Base-by-base conservation (phyloP, 768 basidiomycete species). In the Phanerodontia chrysosporium region DNA sequence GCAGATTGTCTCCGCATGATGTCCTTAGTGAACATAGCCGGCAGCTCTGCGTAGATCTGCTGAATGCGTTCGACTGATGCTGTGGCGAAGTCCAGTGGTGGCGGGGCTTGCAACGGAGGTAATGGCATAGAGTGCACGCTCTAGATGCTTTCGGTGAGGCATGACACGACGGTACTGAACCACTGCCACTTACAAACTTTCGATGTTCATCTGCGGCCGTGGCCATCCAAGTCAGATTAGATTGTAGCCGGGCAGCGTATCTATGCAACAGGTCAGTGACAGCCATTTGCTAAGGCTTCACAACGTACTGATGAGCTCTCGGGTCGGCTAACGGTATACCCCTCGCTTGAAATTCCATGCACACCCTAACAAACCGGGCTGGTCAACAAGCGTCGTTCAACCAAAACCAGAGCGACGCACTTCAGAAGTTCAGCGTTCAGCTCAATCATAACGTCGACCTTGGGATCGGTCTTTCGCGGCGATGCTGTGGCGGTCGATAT, bases 191-290 rank as follows among this genome's bases (percentile, higher is more conserved):
- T 48, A 59, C 58, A 29, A 35, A 49, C 54, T 53, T 59, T 2
- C 58, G 51, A 27, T 32, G 28, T 22, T 39, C 28, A 22, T 90
- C 88, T 44, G 83, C 85, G n/a, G 80, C 82, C 21, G 83, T 80
- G 48, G 87, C 86, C 62, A 90, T 71, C 84, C 85, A 90, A 1
- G 80, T 74, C 14, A 92, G 76, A 69, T 91, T 92, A 29, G 83
- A 80, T 65, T 90, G 86, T 42, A 92, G 71, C 49, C 89, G 82
- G 13, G 58, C 55, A 2, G 80, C 71, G 71, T 83, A 90, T 67
- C 90, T 90, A 58, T 58, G 58, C 49, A 14, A 54, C n/a, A 45
- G 51, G 51, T 29, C 6, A 18, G 18, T 56, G 48, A 30, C 53
- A 57, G 32, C 49, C 16, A 25, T 32, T n/a, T 25, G 52, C 21